These are phyloP conservation scores for Paracoccidioides brasiliensis DNA, from an alignment of 2,329 filamentous ascomycete genomes.

Conservation along the genomic window DNA sequence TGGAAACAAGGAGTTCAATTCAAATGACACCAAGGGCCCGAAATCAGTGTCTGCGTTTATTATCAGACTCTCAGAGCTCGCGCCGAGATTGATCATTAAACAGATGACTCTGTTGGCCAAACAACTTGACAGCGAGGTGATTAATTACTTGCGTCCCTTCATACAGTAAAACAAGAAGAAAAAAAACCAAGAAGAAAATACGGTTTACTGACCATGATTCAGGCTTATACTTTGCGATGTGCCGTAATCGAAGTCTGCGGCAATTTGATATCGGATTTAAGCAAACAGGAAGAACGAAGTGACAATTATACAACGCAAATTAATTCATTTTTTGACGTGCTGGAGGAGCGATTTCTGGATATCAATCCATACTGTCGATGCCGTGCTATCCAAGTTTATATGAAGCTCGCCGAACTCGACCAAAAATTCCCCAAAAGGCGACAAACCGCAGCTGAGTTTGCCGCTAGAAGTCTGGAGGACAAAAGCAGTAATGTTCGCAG, in stretches of 20 bases:
- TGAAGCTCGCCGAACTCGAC: slow-evolving; percentile 83
- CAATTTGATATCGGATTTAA: slow-evolving; percentile 83
- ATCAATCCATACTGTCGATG: slow-evolving; percentile 93
- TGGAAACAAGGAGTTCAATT: slow-evolving; percentile 96
- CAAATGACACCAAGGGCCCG: slow-evolving; percentile 85
- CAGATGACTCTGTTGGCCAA: slow-evolving; percentile 94
- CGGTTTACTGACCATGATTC: slow-evolving; percentile 7
- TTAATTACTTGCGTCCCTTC: background rate
- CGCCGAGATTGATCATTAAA: slow-evolving; percentile 84
- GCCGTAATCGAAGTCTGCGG: slow-evolving; percentile 94
- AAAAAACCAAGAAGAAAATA: background rate
- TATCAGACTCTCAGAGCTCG: slow-evolving; percentile 80
- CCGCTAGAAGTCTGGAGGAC: slow-evolving; percentile 81
- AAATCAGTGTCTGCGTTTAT: slow-evolving; percentile 95
- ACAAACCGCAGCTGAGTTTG: slow-evolving; percentile 75
- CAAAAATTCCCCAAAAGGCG: slow-evolving; percentile 90
- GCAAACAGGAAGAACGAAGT: slow-evolving; percentile 76
- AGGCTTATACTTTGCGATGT: slow-evolving; percentile 86
- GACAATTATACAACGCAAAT: slow-evolving; percentile 93
- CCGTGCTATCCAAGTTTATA: slow-evolving; percentile 82
- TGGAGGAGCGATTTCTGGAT: slow-evolving; percentile 92
- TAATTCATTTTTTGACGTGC: slow-evolving; percentile 90
- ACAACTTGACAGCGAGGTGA: slow-evolving; percentile 82
- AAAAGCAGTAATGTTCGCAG: slow-evolving; percentile 95
- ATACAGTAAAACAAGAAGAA: background rate